Base-by-base conservation (phyloP, 495 filamentous ascomycete species). In the Massariosphaeria phaeospora region DNA sequence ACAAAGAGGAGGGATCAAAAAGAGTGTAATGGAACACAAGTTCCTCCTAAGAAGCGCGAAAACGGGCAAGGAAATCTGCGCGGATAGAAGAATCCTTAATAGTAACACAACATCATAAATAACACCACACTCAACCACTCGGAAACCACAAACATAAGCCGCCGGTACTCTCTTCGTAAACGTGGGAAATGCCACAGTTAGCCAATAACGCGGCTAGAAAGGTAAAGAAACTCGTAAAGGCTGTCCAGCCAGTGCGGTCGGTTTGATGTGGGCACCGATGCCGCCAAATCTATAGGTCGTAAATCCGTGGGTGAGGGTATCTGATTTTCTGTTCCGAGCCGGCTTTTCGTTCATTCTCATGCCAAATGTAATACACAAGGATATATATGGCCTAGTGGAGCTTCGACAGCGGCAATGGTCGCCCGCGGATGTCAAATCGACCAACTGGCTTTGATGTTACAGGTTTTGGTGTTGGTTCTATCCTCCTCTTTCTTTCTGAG, bases 221-320 rank as follows among this genome's bases (percentile, higher is more conserved):
- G 17, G 18, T 12, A 48, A 54, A 29, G 21, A 59, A 46, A 54
- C 21, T 59, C 56, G 56, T 59, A 30, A 53, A 50, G 56, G 56
- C 56, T 53, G 50, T 18, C 24, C 20, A 59, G 55, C 56, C 49
- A 24, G 20, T 24, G 17, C 9, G 23, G 21, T 31, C 29, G 42
- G 34, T 39, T 30, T 15, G n/a, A n/a, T n/a, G 41, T 25, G 48
- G 50, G 23, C 38, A 42, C 27, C 17, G 21, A 17, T 39, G 15
- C 30, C 23, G 55, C 41, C 50, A 33, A 13, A 25, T 61, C 57
- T 55, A 61, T 61, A 55, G n/a, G 44, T 61, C 57, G 57, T 61
- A 60, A 61, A 40, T 46, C 47, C 55, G 48, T 52, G 56, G 53
- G 49, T 52, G 47, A 47, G 53, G 53, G 53, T 57, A 57, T 57